A percentile compares a stretch with the other conserved stretches of the same genome.
Evolutionary conservation across 768 basidiomycete genomes (phyloP).

Genomic region (Rhodocollybia butyracea): DNA sequence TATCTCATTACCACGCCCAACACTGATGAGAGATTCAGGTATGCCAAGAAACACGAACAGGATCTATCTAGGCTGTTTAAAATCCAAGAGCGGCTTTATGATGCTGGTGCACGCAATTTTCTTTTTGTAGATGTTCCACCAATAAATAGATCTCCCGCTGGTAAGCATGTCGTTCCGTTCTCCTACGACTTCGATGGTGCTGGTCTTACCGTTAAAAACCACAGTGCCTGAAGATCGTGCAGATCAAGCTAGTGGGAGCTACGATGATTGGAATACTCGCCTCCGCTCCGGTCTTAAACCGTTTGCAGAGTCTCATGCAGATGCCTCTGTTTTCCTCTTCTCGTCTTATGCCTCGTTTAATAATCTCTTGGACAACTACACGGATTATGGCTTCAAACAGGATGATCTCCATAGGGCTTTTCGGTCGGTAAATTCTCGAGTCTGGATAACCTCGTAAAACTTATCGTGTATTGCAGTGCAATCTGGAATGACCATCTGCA

Average conservation of each 20-base stretch:
- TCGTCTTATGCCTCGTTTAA: constrained; percentile 47
- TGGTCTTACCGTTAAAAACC: no score
- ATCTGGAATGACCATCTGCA: constrained; percentile 56
- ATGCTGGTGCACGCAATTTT: constrained; percentile 46
- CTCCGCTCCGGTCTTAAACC: constrained; percentile 27
- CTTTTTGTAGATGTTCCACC: constrained; percentile 43
- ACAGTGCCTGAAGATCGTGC: neutral
- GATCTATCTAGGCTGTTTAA: constrained; percentile 35
- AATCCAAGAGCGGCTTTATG: constrained; percentile 47
- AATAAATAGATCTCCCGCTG: constrained; percentile 37
- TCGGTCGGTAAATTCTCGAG: neutral
- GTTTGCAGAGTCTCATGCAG: constrained; percentile 39
- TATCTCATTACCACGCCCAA: neutral
- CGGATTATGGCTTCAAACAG: constrained; percentile 32
- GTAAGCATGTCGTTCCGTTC: no score
- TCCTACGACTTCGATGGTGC: no score
- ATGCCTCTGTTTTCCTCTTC: constrained; percentile 45
- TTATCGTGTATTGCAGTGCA: constrained; percentile 23
- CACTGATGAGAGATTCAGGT: constrained; percentile 11
- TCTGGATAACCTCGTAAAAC: neutral
- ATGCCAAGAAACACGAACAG: constrained; percentile 15
- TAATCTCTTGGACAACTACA: constrained; percentile 43
- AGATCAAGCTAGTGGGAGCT: constrained; percentile 8
- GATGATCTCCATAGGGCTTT: constrained; percentile 25
- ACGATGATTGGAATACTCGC: constrained; percentile 41